Percentiles rank a stretch among this genome's conserved stretches.
phyloP scores from a whole-genome alignment of 148 eudicot species.

The Cornus kousa region DNA sequence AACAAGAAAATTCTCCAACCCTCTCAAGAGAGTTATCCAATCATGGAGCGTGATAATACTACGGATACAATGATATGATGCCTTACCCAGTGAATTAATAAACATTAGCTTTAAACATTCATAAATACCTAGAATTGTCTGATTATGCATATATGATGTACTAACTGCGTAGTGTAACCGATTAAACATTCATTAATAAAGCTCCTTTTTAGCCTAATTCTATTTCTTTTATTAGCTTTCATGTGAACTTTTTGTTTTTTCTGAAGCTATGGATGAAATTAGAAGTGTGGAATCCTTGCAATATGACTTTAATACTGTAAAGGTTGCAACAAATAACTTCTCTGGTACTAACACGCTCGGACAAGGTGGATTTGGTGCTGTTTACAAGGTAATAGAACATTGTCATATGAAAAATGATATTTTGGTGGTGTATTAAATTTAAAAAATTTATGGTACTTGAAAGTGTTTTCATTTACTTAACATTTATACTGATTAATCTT shows the following conservation, averaged over 20 bases:
- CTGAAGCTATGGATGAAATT: conserved; percentile 19
- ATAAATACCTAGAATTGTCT: too few species aligned
- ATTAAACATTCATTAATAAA: too few species aligned
- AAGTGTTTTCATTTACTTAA: too few species aligned
- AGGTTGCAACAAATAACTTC: conserved; percentile 46
- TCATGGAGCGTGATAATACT: too few species aligned
- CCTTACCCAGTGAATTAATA: too few species aligned
- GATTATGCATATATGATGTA: not conserved
- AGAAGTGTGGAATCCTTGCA: conserved; percentile 43
- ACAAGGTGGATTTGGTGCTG: conserved; percentile 65
- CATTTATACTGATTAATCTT: not conserved
- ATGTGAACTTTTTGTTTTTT: not conserved
- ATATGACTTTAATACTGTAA: conserved; percentile 41
- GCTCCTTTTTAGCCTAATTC: not conserved
- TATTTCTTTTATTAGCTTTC: not conserved
- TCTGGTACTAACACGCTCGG: conserved; percentile 55
- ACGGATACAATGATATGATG: too few species aligned
- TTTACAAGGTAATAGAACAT: conserved; percentile 43
- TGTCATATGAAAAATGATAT: not conserved
- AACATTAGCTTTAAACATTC: too few species aligned
- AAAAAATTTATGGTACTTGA: too few species aligned
- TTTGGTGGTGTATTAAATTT: too few species aligned
- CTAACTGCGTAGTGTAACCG: not conserved
- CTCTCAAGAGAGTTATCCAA: too few species aligned
- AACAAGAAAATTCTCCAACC: too few species aligned